Evolutionary conservation across 768 basidiomycete genomes (phyloP), one percentile per base, ranked within the genome.

Genomic region (Guyanaporus albipodus): DNA sequence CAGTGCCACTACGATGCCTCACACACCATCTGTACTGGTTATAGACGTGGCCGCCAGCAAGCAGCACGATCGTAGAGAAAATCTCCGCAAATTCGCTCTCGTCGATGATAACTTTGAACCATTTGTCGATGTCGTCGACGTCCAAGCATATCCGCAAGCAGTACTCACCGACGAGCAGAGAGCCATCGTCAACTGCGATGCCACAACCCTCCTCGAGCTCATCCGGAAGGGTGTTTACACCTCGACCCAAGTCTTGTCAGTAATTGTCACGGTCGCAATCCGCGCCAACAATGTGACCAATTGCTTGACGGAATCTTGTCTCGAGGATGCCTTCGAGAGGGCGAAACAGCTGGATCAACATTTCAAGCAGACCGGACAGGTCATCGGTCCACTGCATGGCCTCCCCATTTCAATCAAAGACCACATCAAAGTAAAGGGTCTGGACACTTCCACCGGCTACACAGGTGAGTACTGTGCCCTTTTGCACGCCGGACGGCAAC

Each of bases 261-360:
- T 67, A 48, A 41, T 51, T n/a, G 54, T 64, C 50, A 61, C 45
- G 23, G 60, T 54, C 29, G 62, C 65, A 2, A 43, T 62, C 42
- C 56, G 55, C 6, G 54, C 65, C n/a, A 67, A 66, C 40, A 54
- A 67, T 27, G 47, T 58, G 44, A 75, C 75, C 6, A 77, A 77
- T 51, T 81, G 79, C 55, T 60, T 81, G 18, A 77, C 78, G 14
- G 80, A 83, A 49, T 75, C 82, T 39, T 80, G 79, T 50, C 68
- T 80, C 49, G 73, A 77, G 18, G 69, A 75, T n/a, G 77, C 72
- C 4, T 61, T 79, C 34, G 50, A 60, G 42, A 67, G 72, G 33
- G 82, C 82, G 4, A 63, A 55, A 39, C 66, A 78, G 50, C 66
- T 83, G 18, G 81, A 83, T 54, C 69, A 64, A 19, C 58, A 77